Evolutionary conservation across 169 alveolate genomes (phyloP), one percentile per base, ranked within the genome.

Genomic region (Plasmodium gonderi): DNA sequence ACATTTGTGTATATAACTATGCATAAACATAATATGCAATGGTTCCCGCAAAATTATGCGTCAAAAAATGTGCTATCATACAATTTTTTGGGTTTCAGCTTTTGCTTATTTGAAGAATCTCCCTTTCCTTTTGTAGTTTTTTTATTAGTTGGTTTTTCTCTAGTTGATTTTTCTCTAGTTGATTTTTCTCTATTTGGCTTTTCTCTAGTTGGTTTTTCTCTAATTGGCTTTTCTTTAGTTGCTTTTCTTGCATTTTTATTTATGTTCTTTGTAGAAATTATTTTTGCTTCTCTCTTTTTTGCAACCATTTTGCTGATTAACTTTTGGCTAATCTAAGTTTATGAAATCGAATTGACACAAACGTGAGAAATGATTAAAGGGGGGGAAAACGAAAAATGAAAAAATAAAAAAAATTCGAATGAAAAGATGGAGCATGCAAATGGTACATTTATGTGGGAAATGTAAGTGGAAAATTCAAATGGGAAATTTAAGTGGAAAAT

Each of bases 291-390:
- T 80, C 45, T 49, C 36, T 12, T 67, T 80, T 67, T 80, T 33
- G 91, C 91, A 80, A 80, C 91, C 91, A 80, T 80, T 80, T 80
- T 80, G 40, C 23, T 54, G 69, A 54, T 54, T 17, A 79, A 29
- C n/a, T 65, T 54, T n/a, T 31, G 68, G 42, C 4, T 79, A 79
- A 51, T 79, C 14, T 47, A n/a, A 3, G 12, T 33, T 78, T 78
- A 8, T 11, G 3, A 29, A 78, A 60, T 54, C 69, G 33, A 54
- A 54, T 54, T 54, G n/a, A 31, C 69, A 31, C 26, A 8, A 1
- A 54, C 69, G 69, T 31, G 51, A 42, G 51, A 9, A 54, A 12
- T 31, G 8, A 54, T 12, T 17, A 31, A 54, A 54, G 36, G 33
- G 69, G 69, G 69, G 26, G 3, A 1, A 54, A 17, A 54, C 69